Base-by-base conservation (phyloP, 768 basidiomycete genomes). In the Boletus tomentosulus region DNA sequence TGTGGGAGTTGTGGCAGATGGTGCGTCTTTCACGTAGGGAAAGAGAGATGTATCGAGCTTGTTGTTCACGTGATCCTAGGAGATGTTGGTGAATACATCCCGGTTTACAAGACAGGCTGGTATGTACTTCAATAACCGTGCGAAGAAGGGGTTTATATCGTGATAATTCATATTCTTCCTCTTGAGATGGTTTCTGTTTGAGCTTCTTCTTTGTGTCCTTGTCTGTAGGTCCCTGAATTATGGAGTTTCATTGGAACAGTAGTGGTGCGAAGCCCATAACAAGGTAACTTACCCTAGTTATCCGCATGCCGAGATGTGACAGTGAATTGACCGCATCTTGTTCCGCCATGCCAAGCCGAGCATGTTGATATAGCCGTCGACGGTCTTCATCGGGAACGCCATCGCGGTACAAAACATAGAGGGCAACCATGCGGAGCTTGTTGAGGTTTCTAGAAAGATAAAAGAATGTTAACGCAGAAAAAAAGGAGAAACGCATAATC, bases 311-410 rank as follows among this genome's bases (percentile, higher is more conserved):
- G 30, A 99, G 73, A 62, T 86, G 80, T 9, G 83, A 76, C 51
- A 99, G 76, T 8, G 92, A 87, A 67, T 97, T 96, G 41, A 98
- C 78, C 27, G 92, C 91, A 64, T 98, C 97, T 71, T 96, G 92
- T 62, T 99, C 96, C 4, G 90, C 78, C 52, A 95, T 71, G 5
- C 84, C 82, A 39, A 99, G 73, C 42, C 92, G 79, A 19, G 96
- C 97, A 67, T 99, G 97, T 66, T 98, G 94, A 69, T 94, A 98
- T 53, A 99, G 71, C 53, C 97, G 79, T 56, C 95, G 83, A 51
- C 92, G 85, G 71, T 99, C 97, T 66, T 98, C 97, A 49, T 98
- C 95, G n/a, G 97, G 94, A 19, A 98, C 96, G 37, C 97, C 97
- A 62, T 98, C 97, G 28, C 95, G 86, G 69, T 86, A 81, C 68